Evolutionary conservation across 2,329 filamentous ascomycete species (phyloP), one percentile per base, ranked within the genome.

Genomic region (Lecanicillium sp.): DNA sequence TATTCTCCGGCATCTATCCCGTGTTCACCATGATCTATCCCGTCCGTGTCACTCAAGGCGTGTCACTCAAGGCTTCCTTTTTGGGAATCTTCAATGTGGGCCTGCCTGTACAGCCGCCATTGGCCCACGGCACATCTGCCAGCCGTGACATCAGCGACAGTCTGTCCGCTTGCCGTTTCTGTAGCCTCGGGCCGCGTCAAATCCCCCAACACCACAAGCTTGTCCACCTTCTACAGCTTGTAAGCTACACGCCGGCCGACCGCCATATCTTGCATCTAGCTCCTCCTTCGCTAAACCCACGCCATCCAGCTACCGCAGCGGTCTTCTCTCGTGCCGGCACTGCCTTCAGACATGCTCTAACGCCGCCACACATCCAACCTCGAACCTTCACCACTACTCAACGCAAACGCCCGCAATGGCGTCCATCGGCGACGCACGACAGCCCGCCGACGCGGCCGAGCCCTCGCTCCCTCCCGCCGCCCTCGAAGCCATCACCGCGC

Each of bases 381-480:
- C n/a, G n/a, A n/a, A n/a, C n/a, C n/a, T n/a, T n/a, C n/a, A n/a
- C n/a, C n/a, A n/a, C n/a, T n/a, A n/a, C 22, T 7, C 22, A 25
- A 25, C 6, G 7, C 7, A 25, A 25, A 25, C 22, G 22, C 22
- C 22, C 13, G 18, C 32, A 25, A 22, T 27, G 13, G 36, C 36
- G 22, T 15, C 19, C 19, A 14, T 20, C 19, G 20, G 17, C 33
- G 20, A 32, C 18, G 25, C 5, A 18, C 17, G 17, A 7, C 17
- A 34, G 29, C 14, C 22, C 17, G 15, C 22, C 14, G 20, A 33
- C 15, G 29, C 36, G 17, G 27, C 15, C 19, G 22, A 25, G 11
- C 29, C 46, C 20, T 29, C 33, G 28, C 41, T 46, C 12, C 32
- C 44, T 10, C 39, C 48, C 17, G 44, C 47, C 10, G 41, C 40